Conservation (phyloP, 257 asterid genomes). For the Plantago ovata region DNA sequence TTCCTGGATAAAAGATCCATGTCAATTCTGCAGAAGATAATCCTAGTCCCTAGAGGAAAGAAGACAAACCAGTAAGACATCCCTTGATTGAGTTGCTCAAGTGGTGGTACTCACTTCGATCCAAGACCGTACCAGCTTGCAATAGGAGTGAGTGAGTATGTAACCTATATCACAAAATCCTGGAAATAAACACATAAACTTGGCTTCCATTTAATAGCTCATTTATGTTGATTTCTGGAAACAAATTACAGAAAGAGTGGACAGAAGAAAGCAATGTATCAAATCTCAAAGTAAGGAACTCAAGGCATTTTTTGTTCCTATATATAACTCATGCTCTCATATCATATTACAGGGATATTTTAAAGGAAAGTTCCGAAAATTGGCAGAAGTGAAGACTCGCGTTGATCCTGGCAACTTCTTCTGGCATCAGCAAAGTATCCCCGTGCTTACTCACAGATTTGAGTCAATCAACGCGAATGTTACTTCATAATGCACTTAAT, state of each 20-base stretch:
- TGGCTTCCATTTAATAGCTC: not conserved
- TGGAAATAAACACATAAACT: conserved; percentile 18
- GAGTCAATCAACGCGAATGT: no score
- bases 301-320: no score
- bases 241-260: no score
- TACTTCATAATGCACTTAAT: no score
- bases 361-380: not conserved
- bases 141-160: conserved; percentile 71
- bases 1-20: no score
- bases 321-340: no score
- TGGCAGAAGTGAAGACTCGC: not conserved
- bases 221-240: not conserved
- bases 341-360: no score
- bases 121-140: conserved; percentile 67
- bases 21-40: no score
- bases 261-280: not conserved
- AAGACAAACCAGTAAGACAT: conserved; percentile 56
- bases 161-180: conserved; percentile 78
- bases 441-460: no score
- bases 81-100: conserved; percentile 76
- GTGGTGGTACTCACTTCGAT: conserved; percentile 69
- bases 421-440: conserved; percentile 1
- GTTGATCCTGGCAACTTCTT: not conserved
- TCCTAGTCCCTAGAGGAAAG: not conserved
- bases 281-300: not conserved